Percentiles rank a stretch among this genome's conserved stretches.
phyloP scores from a whole-genome alignment of 129 eudicot genomes.

The Helianthus annuus region DNA sequence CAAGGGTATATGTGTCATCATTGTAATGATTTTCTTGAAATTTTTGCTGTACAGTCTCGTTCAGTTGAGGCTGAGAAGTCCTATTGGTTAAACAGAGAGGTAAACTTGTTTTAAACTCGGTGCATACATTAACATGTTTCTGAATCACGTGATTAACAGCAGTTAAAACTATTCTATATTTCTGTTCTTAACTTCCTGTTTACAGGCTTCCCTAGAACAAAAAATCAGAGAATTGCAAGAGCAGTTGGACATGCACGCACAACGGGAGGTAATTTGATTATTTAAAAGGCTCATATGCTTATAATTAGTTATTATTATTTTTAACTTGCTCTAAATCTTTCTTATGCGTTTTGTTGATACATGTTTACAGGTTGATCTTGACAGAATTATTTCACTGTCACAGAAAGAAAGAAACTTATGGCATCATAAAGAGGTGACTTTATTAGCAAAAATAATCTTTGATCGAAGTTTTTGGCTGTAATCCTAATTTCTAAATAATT shows the following conservation, averaged over 20 bases:
- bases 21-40: too few species aligned
- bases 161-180: neutral
- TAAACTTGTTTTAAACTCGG: neutral
- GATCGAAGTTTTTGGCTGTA: neutral
- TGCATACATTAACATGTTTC: slow-evolving; percentile 19
- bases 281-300: slow-evolving; percentile 5
- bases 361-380: slow-evolving; percentile 35
- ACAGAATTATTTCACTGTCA: slow-evolving; percentile 29
- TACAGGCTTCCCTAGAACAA: slow-evolving; percentile 53
- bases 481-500: neutral
- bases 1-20: too few species aligned
- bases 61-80: slow-evolving; percentile 35
- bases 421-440: slow-evolving; percentile 38
- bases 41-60: slow-evolving; percentile 28
- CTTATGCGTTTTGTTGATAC: slow-evolving; percentile 18
- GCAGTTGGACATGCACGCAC: slow-evolving; percentile 44
- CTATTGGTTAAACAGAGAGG: slow-evolving; percentile 52
- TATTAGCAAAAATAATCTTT: neutral
- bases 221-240: slow-evolving; percentile 45
- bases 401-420: slow-evolving; percentile 32
- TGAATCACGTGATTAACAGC: neutral
- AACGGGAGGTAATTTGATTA: slow-evolving; percentile 49
- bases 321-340: slow-evolving; percentile 18
- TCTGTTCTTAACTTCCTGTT: neutral
- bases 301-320: slow-evolving; percentile 14